A percentile compares a stretch with the other conserved stretches of the same genome.
Conservation (phyloP, 495 filamentous ascomycete species). For the Penicillium desertorum region DNA sequence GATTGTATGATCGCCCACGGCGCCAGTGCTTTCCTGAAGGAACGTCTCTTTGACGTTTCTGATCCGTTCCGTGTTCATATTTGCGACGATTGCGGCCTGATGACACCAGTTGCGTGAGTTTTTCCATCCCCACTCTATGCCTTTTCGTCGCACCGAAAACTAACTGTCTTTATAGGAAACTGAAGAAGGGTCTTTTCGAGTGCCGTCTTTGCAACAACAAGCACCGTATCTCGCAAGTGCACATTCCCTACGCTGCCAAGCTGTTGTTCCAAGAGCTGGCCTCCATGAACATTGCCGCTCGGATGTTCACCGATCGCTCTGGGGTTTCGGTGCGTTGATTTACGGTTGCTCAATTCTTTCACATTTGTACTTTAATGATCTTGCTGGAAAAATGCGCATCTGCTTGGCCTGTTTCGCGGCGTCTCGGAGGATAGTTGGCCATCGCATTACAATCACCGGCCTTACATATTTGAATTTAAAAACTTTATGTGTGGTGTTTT, state of each 20-base stretch:
- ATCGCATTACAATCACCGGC: conserved; percentile 25
- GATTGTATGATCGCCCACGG: conserved; percentile 99
- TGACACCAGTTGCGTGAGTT: conserved; percentile 98
- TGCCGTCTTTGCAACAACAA: conserved; percentile 98
- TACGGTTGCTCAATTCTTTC: conserved; percentile 13
- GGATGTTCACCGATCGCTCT: conserved; percentile 84
- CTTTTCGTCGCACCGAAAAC: conserved; percentile 2
- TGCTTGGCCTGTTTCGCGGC: conserved; percentile 27
- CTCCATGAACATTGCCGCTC: conserved; percentile 95
- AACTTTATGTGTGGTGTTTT: conserved; percentile 8
- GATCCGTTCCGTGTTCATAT: conserved; percentile 99
- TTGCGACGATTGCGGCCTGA: conserved; percentile 97
- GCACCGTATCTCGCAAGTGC: conserved; percentile 93
- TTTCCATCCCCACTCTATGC: conserved; percentile 1
- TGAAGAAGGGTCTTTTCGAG: conserved; percentile 91
- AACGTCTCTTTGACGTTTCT: conserved; percentile 93
- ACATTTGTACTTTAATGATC: conserved; percentile 33
- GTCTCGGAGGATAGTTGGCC: conserved; percentile 27
- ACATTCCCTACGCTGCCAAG: conserved; percentile 98
- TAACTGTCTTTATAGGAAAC: conserved; percentile 62
- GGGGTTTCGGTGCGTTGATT: conserved; percentile 48
- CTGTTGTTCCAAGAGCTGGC: conserved; percentile 97
- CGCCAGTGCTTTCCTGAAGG: conserved; percentile 93
- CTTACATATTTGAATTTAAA: conserved; percentile 28
- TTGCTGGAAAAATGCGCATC: conserved; percentile 29